Percentiles rank a stretch among this genome's conserved stretches.
These are phyloP conservation scores for Claviceps digitariae DNA, from an alignment of 2,329 filamentous ascomycete genomes.

Conservation along the genomic window DNA sequence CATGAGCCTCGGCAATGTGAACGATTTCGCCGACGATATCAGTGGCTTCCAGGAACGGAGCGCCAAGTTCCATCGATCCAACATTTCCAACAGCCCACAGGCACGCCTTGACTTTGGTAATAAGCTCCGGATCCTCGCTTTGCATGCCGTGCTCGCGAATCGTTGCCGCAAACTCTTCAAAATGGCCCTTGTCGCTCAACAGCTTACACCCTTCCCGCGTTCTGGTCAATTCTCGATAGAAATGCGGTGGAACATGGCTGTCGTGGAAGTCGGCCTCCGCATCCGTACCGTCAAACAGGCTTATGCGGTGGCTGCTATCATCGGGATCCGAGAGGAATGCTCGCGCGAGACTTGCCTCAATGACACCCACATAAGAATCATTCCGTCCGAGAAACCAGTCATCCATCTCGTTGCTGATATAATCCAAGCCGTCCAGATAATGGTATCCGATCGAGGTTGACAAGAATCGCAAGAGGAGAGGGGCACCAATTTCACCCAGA, in stretches of 20 bases:
- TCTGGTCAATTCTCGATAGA: conserved; percentile 87
- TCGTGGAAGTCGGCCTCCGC: conserved; percentile 45
- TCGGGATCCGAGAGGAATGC: conserved; percentile 59
- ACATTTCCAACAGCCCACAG: conserved; percentile 98
- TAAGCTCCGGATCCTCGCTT: conserved; percentile 68
- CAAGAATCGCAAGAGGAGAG: conserved; percentile 78
- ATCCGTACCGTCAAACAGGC: conserved; percentile 44
- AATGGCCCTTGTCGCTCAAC: conserved; percentile 85
- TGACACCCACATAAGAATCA: conserved; percentile 85
- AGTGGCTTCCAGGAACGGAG: conserved; percentile 79
- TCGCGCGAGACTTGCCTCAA: conserved; percentile 87
- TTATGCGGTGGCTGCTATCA: conserved; percentile 42
- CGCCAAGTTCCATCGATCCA: conserved; percentile 93
- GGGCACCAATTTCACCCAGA: conserved; percentile 90
- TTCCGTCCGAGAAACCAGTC: conserved; percentile 98
- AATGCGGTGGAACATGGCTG: conserved; percentile 78
- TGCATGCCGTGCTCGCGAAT: conserved; percentile 82
- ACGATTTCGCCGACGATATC: conserved; percentile 83
- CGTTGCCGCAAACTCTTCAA: conserved; percentile 80
- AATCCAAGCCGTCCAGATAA: conserved; percentile 91
- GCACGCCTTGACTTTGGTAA: conserved; percentile 91
- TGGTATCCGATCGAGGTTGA: conserved; percentile 96
- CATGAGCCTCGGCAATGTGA: conserved; percentile 72
- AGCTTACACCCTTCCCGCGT: conserved; percentile 87
- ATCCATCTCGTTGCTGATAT: conserved; percentile 99